Base-by-base conservation (phyloP, 2,329 filamentous ascomycete species). In the Fusarium transvaalense region DNA sequence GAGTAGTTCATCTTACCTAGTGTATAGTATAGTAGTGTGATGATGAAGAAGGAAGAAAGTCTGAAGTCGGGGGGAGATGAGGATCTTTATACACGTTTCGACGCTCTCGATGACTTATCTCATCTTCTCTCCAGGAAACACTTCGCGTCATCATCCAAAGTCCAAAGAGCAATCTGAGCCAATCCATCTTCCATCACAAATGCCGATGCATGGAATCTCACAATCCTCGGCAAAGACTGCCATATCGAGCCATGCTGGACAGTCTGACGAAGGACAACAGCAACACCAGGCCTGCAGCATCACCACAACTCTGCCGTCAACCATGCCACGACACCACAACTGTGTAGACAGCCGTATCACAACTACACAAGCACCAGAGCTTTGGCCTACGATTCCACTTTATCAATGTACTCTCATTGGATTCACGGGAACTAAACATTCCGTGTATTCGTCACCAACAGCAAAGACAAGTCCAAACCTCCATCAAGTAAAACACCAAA, bases 61-160 rank as follows among this genome's bases (percentile, higher is more conserved):
- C 15, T 10, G 9, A 25, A 17, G 1, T 6, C 3, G 3, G 34
- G n/a, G n/a, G 35, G 6, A 41, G 19, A 31, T 3, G 25, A 13
- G 35, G 23, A n/a, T 37, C 29, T 31, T 62, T 61, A 47, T 62
- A 37, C 46, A 27, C 6, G 15, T 39, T 6, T 3, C 10, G 10
- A n/a, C 27, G 6, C 25, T 23, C 55, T 10, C 17, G 39, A 42
- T 42, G 39, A 42, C 39, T 27, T 10, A 27, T 42, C 15, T 17
- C 47, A 23, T n/a, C 23, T 1, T n/a, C 5, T 5, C n/a, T n/a
- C n/a, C n/a, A n/a, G n/a, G n/a, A n/a, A 12, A 25, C 23, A 3
- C 39, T 7, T 42, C 21, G 23, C 15, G 5, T 39, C 38, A 34
- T 14, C 14, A n/a, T 21, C 2, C 0, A 9, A 29, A 29, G 25